phyloP scores from a whole-genome alignment of 371 early-diverging fungal species.

The Circinella minor region DNA sequence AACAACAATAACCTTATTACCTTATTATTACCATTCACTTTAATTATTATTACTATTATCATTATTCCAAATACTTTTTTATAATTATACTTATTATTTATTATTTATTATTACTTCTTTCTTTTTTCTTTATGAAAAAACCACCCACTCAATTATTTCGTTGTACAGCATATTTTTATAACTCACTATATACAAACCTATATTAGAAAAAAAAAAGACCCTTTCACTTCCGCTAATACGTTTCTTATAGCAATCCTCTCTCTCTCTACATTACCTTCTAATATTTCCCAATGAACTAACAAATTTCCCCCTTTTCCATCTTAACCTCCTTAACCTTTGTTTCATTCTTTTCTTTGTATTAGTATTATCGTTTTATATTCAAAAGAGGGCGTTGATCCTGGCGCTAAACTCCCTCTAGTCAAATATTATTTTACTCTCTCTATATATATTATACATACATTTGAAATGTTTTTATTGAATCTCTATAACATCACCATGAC shows the following conservation, averaged over 20 bases:
- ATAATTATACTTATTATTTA: neutral
- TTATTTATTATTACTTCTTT: neutral
- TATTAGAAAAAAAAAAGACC: conserved; percentile 1
- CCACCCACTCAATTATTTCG: conserved; percentile 2
- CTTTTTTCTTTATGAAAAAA: neutral
- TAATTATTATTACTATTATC: neutral
- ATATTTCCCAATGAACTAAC: no score
- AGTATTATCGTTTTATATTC: neutral
- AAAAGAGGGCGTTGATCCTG: neutral
- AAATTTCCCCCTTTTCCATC: no score
- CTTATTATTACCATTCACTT: neutral
- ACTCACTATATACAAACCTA: neutral
- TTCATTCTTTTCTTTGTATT: neutral
- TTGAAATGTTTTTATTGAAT: no score
- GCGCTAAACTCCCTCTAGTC: neutral
- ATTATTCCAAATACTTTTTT: neutral
- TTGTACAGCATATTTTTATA: conserved; percentile 3
- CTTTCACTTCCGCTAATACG: neutral
- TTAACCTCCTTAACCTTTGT: neutral
- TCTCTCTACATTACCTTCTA: no score
- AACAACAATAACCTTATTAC: neutral
- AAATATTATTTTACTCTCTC: no score
- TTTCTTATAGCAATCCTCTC: neutral
- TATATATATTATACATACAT: no score
- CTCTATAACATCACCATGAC: no score